Percentiles rank a stretch among this genome's conserved stretches.
These are phyloP conservation scores for Cladosporium sp. DNA, from an alignment of 2,329 filamentous ascomycete species.

Conservation along the genomic window DNA sequence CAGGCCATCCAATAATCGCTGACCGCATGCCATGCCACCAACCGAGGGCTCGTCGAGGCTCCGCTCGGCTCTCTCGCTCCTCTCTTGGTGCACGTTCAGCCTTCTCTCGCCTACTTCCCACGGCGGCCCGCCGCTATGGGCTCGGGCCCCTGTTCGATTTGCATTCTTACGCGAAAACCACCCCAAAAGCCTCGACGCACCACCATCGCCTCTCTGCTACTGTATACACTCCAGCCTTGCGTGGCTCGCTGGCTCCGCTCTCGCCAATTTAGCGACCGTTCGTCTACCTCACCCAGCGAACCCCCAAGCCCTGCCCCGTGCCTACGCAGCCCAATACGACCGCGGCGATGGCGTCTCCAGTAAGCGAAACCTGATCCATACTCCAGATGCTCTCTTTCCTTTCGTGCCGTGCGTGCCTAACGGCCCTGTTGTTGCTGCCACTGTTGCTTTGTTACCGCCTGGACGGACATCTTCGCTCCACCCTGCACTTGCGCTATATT, in stretches of 20 bases:
- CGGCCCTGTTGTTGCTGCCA: background rate
- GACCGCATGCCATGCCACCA: background rate
- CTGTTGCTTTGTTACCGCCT: background rate
- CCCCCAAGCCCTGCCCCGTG: constrained; percentile 12
- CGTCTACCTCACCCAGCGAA: background rate
- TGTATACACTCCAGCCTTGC: constrained; percentile 8
- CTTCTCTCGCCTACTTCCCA: constrained; percentile 12
- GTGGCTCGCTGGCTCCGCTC: constrained; percentile 6
- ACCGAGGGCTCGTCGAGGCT: constrained; percentile 3
- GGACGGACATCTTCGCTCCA: background rate
- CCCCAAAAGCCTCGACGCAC: background rate
- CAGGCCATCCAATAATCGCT: background rate
- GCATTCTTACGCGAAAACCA: constrained; percentile 11
- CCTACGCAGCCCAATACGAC: constrained; percentile 9
- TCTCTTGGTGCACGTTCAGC: background rate
- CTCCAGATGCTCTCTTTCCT: background rate
- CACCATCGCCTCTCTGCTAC: background rate
- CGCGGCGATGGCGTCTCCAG: constrained; percentile 16
- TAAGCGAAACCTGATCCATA: constrained; percentile 19
- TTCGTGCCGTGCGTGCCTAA: background rate
- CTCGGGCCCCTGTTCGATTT: constrained; percentile 6
- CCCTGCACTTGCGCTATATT: constrained; percentile 1
- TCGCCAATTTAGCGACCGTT: constrained; percentile 9
- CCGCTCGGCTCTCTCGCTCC: background rate
- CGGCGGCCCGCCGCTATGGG: constrained; percentile 4